phyloP scores from a whole-genome alignment of 73 alveolate genomes.

The Tetrahymena thermophila region DNA sequence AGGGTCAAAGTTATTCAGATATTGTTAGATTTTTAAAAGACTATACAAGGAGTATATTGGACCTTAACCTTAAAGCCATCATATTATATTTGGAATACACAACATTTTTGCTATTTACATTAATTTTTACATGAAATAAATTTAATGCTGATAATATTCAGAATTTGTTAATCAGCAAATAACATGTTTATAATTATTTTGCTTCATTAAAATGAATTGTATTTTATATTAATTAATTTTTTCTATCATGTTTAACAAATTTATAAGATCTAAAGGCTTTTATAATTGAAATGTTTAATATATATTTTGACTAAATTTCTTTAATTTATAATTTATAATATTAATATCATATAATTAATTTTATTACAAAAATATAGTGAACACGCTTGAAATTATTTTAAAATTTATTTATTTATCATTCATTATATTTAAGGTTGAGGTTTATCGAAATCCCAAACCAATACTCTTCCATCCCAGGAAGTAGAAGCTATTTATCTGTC shows the following conservation, averaged over 20 bases:
- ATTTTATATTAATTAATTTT: no score
- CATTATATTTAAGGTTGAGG: not conserved
- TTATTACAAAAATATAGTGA: not conserved
- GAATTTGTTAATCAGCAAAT: no score
- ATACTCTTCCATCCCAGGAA: conserved; percentile 92
- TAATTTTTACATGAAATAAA: not conserved
- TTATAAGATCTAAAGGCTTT: no score
- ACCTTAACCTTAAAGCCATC: not conserved
- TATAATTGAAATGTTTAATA: no score
- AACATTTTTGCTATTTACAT: not conserved
- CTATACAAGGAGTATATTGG: not conserved
- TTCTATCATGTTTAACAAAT: no score
- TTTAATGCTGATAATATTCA: no score
- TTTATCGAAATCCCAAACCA: conserved; percentile 74
- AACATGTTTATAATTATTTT: no score
- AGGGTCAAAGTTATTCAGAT: not conserved
- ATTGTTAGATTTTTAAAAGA: not conserved
- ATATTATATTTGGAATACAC: not conserved
- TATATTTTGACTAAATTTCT: no score
- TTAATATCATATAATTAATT: no score
- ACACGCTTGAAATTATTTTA: no score
- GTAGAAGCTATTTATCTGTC: conserved; percentile 75
- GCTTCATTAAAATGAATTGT: no score
- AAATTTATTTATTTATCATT: not conserved
- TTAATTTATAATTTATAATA: no score